Evolutionary conservation across 1,139 yeast species (phyloP), one percentile per base, ranked within the genome.

Genomic region (Diutina ranongensis): DNA sequence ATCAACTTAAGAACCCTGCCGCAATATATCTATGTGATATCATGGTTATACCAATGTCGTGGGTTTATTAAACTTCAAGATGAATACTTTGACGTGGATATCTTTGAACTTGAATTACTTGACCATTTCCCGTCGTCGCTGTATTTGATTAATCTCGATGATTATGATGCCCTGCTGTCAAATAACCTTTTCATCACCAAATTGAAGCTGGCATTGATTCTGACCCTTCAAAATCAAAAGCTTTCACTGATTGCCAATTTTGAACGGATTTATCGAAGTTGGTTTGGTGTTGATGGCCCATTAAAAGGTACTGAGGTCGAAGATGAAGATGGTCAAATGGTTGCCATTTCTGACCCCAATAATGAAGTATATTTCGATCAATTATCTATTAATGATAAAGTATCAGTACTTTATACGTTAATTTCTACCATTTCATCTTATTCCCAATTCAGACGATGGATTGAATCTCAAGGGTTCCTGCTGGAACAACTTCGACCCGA

Each of bases 61-160:
- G 74, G 73, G 3, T 63, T 62, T 48, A 54, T 76, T 35, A 68
- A 63, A 51, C 55, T 76, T 44, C 64, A 65, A 9, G 60, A 64
- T 13, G 81, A 75, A 48, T 60, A 63, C 40, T 76, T 76, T 52
- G 81, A 76, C 56, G 70, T 69, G 15, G 79, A 74, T 47, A 62
- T 75, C 45, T 73, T 76, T 48, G 82, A 76, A 54, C 70, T 74
- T 52, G 82, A 76, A 52, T 60, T 76, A 27, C 56, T 76, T 36
- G 65, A 71, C 47, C 42, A 38, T 25, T 38, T 38, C 32, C 42
- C 33, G 31, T 25, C 18, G 19, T n/a, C 40, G 1, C 31, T 25
- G 32, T 38, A 21, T 16, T 18, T 38, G 31, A 52, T 59, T 45
- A 57, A 55, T 4, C 55, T 25, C n/a, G 42, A 22, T 2, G 42